A percentile compares a stretch with the other conserved stretches of the same genome.
These are phyloP conservation scores for Plectosphaerella sp. DNA, from an alignment of 2,329 filamentous ascomycete species.

Conservation along the genomic window DNA sequence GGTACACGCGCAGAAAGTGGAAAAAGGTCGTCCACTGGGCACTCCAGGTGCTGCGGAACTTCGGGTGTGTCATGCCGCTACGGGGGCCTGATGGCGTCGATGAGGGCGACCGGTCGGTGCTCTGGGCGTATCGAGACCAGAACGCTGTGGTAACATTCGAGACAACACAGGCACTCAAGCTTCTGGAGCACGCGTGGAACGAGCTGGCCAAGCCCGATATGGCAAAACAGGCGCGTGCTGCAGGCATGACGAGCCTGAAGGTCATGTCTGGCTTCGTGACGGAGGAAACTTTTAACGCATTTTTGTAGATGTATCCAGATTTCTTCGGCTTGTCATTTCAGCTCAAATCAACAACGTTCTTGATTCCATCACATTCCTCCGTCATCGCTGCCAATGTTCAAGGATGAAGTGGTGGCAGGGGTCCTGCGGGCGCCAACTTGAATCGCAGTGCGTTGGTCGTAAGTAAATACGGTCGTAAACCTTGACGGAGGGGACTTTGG, in stretches of 20 bases:
- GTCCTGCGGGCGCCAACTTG: too few species aligned
- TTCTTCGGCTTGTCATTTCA: too few species aligned
- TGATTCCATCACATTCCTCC: too few species aligned
- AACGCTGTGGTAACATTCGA: constrained; percentile 26
- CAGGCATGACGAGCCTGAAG: constrained; percentile 22
- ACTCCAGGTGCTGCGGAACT: constrained; percentile 24
- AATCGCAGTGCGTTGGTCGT: too few species aligned
- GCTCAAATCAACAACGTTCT: too few species aligned
- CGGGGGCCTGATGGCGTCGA: constrained; percentile 10
- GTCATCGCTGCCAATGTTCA: too few species aligned
- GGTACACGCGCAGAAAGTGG: constrained; percentile 24
- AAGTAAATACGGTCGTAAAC: too few species aligned
- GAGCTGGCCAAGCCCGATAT: constrained; percentile 20
- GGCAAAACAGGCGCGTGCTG: constrained; percentile 19
- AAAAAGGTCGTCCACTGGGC: constrained; percentile 24
- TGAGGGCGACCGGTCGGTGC: constrained; percentile 10
- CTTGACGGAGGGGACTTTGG: too few species aligned
- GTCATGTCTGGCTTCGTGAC: constrained; percentile 26
- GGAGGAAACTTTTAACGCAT: constrained; percentile 13
- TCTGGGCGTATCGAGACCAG: constrained; percentile 17
- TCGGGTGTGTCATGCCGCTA: constrained; percentile 22
- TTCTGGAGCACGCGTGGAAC: constrained; percentile 21
- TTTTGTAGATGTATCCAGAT: neutral
- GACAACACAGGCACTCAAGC: constrained; percentile 24
- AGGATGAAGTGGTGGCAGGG: too few species aligned